Evolutionary conservation across 768 basidiomycete species (phyloP), one percentile per base, ranked within the genome.

Genomic region (Daedaleopsis sinensis): DNA sequence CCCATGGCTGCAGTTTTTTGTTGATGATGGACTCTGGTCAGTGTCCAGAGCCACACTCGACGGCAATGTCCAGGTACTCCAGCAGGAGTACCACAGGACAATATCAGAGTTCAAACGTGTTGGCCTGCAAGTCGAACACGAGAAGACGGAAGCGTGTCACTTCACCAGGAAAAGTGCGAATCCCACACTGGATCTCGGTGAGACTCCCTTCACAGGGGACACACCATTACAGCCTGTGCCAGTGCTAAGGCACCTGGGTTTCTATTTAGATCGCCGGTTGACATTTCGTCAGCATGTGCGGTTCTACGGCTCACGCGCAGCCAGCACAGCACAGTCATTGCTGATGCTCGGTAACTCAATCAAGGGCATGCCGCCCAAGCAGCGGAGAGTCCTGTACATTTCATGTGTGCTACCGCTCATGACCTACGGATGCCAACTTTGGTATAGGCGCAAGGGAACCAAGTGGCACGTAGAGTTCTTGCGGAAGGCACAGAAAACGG

Each of bases 291-390:
- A 48, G 7, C 65, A 66, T 48, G 54, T 64, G 12, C 24, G 42
- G 6, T 57, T 53, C 38, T 67, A 65, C 42, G 58, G 61, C 2
- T 59, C 42, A 21, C 52, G 61, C 19, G 65, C 67, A 0, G 50
- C 37, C 7, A 63, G 62, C 58, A 58, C 65, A 5, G 57, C 59
- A 7, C 27, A 27, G 15, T 46, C 61, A 1, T 21, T 68, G 19
- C 46, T 56, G 1, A 52, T 64, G 60, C 52, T 68, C 16, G 65
- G 68, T 2, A 68, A 68, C 58, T 66, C 65, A 5, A 36, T 58
- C 7, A 51, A 61, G 23, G 68, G 68, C 19, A 27, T 68, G 35
- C 51, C 48, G 27, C 65, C 65, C 16, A 23, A 23, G 3, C 35
- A 66, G 21, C 59, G 62, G 47, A 9, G 68, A 16, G 46, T 46